Evolutionary conservation across 2,329 filamentous ascomycete species (phyloP).

Genomic region (Calonectria hongkongensis): DNA sequence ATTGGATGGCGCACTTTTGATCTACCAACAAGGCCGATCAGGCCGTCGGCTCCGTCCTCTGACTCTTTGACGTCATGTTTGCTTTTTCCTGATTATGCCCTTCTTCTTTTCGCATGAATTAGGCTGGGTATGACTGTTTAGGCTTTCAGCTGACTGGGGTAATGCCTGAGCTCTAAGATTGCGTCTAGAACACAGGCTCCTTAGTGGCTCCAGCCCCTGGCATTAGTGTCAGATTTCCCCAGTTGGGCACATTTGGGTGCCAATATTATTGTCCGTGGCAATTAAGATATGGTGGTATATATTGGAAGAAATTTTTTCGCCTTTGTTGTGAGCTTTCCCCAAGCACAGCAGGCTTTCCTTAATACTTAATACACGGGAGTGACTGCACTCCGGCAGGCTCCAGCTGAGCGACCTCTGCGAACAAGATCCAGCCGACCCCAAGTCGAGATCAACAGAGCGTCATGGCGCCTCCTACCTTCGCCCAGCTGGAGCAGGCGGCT

Average conservation of each 20-base stretch:
- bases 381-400: constrained; percentile 17
- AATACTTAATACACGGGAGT: constrained; percentile 28
- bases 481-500: constrained; percentile 81
- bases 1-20: constrained; percentile 4
- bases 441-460: constrained; percentile 26
- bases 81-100: constrained; percentile 15
- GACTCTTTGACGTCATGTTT: constrained; percentile 22
- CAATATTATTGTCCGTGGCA: constrained; percentile 25
- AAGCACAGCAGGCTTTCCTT: constrained; percentile 1
- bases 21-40: neutral
- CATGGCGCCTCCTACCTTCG: constrained; percentile 53
- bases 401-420: constrained; percentile 24
- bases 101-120: constrained; percentile 26
- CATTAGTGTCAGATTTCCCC: constrained; percentile 49
- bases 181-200: constrained; percentile 7
- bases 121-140: constrained; percentile 19
- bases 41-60: neutral
- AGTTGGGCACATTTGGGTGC: constrained; percentile 41
- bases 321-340: neutral
- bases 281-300: constrained; percentile 23
- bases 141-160: constrained; percentile 31
- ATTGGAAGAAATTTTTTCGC: constrained; percentile 22
- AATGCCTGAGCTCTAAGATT: constrained; percentile 36
- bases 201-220: constrained; percentile 32
- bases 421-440: neutral